Evolutionary conservation across 129 eudicot species (phyloP), one percentile per base, ranked within the genome.

Genomic region (Calendula officinalis): DNA sequence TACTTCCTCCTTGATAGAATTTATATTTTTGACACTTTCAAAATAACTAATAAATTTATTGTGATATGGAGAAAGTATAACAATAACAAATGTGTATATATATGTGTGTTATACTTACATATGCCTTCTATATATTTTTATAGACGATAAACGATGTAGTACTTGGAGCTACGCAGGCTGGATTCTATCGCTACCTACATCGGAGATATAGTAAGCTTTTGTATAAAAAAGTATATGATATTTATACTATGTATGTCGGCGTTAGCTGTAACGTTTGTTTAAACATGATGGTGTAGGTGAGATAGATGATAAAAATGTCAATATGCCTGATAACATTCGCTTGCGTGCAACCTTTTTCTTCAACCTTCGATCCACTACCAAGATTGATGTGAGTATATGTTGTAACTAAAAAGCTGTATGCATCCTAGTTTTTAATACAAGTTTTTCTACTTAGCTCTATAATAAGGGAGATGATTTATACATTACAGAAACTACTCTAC

Each of bases 141-240:
- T 51, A 76, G 76, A 76, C 67, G 32, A 15, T 70, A n/a, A 76
- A 76, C n/a, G 81, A 76, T 63, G 81, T 76, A 8, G 76, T 70
- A 33, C 44, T 76, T 46, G 80, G 80, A 60, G 74, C 69, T 17
- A 54, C 65, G 43, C 71, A 76, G 55, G 76, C 76, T 40, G 76
- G 76, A 12, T 39, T 70, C 6, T 60, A 74, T 40, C 77, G 62
- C 6, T 76, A 76, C 22, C 62, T 76, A 10, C 46, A 30, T 15
- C 8, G 76, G 30, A 63, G 60, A 69, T 64, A 69, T 16, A 41
- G 81, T 76, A 48, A 15, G 80, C 15, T 1, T 56, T 9, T 16
- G n/a, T 34, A 4, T 58, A 9, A 6, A 9, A 9, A 45, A 12
- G 50, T 45, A 45, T 45, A 9, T 45, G 7, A 7, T 22, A 22